Conservation (phyloP, 2,329 filamentous ascomycete genomes). For the Aspergillus aculeatus region DNA sequence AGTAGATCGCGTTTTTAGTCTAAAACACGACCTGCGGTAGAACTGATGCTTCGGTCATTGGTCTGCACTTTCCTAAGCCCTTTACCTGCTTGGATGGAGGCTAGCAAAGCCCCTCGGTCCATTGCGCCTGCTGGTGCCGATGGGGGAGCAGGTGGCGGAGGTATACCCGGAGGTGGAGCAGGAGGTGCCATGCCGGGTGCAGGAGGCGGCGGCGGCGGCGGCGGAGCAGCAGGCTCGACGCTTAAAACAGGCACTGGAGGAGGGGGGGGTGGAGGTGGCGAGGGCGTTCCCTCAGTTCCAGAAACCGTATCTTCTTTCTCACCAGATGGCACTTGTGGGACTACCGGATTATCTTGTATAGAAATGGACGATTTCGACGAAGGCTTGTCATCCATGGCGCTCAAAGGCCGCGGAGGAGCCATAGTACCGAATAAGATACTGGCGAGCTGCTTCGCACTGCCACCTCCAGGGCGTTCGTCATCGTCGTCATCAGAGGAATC, state of each 20-base stretch:
- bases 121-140: conserved; percentile 34
- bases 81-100: conserved; percentile 78
- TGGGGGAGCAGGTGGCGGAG: conserved; percentile 37
- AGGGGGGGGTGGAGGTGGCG: conserved; percentile 37
- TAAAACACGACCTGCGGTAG: conserved; percentile 73
- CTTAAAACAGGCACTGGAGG: conserved; percentile 6
- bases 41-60: conserved; percentile 74
- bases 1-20: conserved; percentile 19
- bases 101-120: conserved; percentile 64
- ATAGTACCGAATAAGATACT: conserved; percentile 96
- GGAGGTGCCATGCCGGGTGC: conserved; percentile 32
- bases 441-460: conserved; percentile 85
- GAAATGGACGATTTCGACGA: conserved; percentile 48
- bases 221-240: conserved; percentile 40
- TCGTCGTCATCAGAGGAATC: conserved; percentile 71
- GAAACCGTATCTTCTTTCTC: conserved; percentile 23
- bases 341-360: conserved; percentile 40
- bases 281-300: conserved; percentile 29
- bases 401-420: conserved; percentile 86
- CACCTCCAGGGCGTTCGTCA: conserved; percentile 74
- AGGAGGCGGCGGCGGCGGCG: conserved; percentile 37
- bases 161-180: conserved; percentile 32
- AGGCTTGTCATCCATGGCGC: conserved; percentile 72
- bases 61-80: conserved; percentile 83
- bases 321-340: conserved; percentile 35